A percentile compares a stretch with the other conserved stretches of the same genome.
These are phyloP conservation scores for Jamesozyma piceae DNA, from an alignment of 805 yeast species.

Conservation along the genomic window DNA sequence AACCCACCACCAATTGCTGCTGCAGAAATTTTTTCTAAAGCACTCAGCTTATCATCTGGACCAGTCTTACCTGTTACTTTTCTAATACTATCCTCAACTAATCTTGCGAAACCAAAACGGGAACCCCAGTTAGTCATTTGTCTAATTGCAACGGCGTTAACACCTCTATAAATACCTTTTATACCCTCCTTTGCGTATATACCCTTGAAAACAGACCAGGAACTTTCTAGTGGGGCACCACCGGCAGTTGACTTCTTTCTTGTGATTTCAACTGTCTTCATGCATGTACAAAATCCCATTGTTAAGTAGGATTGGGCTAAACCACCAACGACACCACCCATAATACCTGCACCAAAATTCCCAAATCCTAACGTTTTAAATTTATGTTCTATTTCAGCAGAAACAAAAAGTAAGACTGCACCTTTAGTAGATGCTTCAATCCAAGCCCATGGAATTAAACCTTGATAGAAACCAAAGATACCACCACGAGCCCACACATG, in stretches of 20 bases:
- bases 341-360: constrained; percentile 77
- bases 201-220: constrained; percentile 79
- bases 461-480: constrained; percentile 85
- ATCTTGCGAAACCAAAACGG: constrained; percentile 83
- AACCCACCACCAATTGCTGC: constrained; percentile 94
- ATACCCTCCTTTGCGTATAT: constrained; percentile 82
- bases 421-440: constrained; percentile 99
- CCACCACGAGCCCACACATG: constrained; percentile 94
- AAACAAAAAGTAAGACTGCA: constrained; percentile 85
- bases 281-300: constrained; percentile 97
- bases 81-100: constrained; percentile 81
- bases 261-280: constrained; percentile 98
- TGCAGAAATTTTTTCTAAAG: constrained; percentile 74
- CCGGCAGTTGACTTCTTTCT: constrained; percentile 63
- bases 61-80: constrained; percentile 48
- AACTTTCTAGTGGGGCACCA: constrained; percentile 64
- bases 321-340: constrained; percentile 95
- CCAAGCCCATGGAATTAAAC: constrained; percentile 99
- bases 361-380: constrained; percentile 54
- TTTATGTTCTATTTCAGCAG: constrained; percentile 83
- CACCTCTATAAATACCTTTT: constrained; percentile 93
- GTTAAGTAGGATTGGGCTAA: constrained; percentile 92
- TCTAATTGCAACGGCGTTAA: constrained; percentile 96
- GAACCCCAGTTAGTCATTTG: constrained; percentile 99
- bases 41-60: constrained; percentile 50